Evolutionary conservation across 495 filamentous ascomycete species (phyloP), one percentile per base, ranked within the genome.

Genomic region (Friedmanniomyces endolithicus): DNA sequence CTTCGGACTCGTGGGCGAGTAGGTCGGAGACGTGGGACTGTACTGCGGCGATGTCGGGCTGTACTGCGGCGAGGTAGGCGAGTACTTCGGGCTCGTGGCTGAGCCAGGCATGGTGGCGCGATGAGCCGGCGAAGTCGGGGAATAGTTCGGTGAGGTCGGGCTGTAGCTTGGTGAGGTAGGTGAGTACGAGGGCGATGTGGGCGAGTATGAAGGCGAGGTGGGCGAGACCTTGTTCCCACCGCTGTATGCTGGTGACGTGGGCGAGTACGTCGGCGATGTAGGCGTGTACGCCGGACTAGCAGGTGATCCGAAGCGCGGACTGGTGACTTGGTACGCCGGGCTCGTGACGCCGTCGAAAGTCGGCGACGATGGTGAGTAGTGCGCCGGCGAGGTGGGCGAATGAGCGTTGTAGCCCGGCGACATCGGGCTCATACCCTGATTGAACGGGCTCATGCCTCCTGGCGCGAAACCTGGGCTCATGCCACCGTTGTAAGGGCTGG

Each of bases 121-220:
- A 43, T 65, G 67, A 1, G 63, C 59, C 2, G 69, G 66, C 1
- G 57, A 62, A 45, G 68, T 71, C 1, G 59, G 63, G 8, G 66
- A 65, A 31, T 70, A 72, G 14, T 62, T 59, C 4, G 71, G 71
- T 6, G 66, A 69, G 2, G 84, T 86, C 2, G 88, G 88, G 27
- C 85, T 88, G 71, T 92, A 95, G 0, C 83, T 86, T 22, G 88
- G 88, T 22, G 85, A 89, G 0, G 81, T 78, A 0, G 86, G 84
- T 16, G 76, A 81, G 48, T 88, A 90, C 41, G 76, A 81, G 11
- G 86, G 86, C 1, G 77, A 81, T 0, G 81, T 81, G 8, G 82
- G 83, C 1, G 82, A 85, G 12, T 72, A 68, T 53, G 77, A 78
- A 0, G 79, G 76, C 48, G 59, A 61, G 1, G 66, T 70, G 3